These are phyloP conservation scores for Collybia sordida DNA, from an alignment of 768 basidiomycete species.

Conservation along the genomic window DNA sequence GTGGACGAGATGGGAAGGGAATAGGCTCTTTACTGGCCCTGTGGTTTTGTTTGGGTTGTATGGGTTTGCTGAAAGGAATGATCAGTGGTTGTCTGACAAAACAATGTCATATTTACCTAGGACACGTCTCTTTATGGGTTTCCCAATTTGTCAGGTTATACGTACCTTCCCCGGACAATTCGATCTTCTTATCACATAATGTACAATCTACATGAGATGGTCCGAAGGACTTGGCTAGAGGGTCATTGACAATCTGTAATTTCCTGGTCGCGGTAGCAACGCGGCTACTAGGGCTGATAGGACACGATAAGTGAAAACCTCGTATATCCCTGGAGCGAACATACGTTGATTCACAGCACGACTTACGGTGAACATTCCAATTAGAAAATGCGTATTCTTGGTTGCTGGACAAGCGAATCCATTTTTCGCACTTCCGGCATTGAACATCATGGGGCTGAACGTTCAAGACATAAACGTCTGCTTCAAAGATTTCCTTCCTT, in stretches of 20 bases:
- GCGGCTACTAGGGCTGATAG: constrained; percentile 51
- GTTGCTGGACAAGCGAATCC: constrained; percentile 52
- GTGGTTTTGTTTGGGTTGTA: constrained; percentile 5
- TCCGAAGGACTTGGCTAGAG: constrained; percentile 53
- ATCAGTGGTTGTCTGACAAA: not conserved
- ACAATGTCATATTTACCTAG: constrained; percentile 9
- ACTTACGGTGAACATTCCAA: constrained; percentile 54
- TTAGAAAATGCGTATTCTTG: constrained; percentile 43
- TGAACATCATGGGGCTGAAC: constrained; percentile 50
- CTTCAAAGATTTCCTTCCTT: constrained; percentile 49
- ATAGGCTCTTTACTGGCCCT: constrained; percentile 8
- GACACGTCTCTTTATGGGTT: constrained; percentile 57
- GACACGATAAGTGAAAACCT: not conserved
- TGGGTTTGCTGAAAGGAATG: not conserved
- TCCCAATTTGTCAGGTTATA: constrained; percentile 64
- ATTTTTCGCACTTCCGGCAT: constrained; percentile 63
- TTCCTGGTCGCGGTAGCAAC: constrained; percentile 65
- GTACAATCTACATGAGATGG: constrained; percentile 48
- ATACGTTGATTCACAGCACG: constrained; percentile 45
- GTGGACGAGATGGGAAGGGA: constrained; percentile 15
- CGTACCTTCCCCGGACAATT: constrained; percentile 48
- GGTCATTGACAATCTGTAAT: constrained; percentile 61
- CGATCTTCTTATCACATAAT: constrained; percentile 45
- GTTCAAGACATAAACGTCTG: constrained; percentile 51
- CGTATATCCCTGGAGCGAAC: constrained; percentile 12